Evolutionary conservation across 1,284 basidiomycete genomes (phyloP).

Genomic region (Rhodotorula sp.): DNA sequence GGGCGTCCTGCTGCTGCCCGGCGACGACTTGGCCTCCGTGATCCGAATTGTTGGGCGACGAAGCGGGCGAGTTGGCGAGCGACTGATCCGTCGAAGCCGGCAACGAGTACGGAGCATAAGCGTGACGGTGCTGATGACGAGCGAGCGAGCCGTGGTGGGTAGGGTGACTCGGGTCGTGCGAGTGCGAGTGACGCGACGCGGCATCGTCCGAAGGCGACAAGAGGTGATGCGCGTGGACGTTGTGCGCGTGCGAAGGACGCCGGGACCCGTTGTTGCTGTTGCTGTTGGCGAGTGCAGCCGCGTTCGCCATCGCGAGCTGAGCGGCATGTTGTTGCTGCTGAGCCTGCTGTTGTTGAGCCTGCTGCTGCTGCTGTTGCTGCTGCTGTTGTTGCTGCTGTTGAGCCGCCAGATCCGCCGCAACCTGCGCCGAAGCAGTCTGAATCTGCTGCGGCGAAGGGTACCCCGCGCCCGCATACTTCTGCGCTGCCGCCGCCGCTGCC

Average conservation of each 20-base stretch:
- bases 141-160: conserved; percentile 38
- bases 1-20: conserved; percentile 6
- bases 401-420: neutral
- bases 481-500: neutral
- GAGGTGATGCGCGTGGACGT: conserved; percentile 10
- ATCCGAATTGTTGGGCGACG: conserved; percentile 18
- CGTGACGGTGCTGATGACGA: conserved; percentile 41
- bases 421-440: conserved; percentile 2
- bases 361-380: conserved; percentile 2
- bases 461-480: conserved; percentile 7
- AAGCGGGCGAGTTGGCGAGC: conserved; percentile 33
- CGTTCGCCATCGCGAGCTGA: conserved; percentile 8
- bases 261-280: neutral
- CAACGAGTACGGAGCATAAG: conserved; percentile 42
- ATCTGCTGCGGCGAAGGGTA: conserved; percentile 11
- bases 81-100: conserved; percentile 33
- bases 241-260: conserved; percentile 9
- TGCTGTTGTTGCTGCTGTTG: conserved; percentile 8
- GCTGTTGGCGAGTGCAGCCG: neutral
- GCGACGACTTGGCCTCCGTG: conserved; percentile 10
- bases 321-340: neutral
- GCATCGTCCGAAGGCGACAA: conserved; percentile 22
- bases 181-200: conserved; percentile 36
- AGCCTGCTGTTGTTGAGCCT: neutral
- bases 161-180: conserved; percentile 40